Evolutionary conservation across 2,329 filamentous ascomycete genomes (phyloP), one percentile per base, ranked within the genome.

Genomic region (Neofusicoccum sp.): DNA sequence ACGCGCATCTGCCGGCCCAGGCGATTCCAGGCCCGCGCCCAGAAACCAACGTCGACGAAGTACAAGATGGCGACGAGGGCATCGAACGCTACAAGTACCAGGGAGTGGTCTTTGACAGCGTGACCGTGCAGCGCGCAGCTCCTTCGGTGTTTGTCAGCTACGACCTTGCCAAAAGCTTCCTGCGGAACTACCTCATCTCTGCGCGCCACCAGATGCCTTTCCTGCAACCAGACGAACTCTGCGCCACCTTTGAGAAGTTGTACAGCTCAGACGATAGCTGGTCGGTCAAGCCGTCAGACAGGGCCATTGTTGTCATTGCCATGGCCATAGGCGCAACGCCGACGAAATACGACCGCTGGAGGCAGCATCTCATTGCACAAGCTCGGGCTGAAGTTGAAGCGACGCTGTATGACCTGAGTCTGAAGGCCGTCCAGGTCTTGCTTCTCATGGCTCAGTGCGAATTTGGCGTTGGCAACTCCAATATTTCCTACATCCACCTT

Each of bases 361-460:
- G 38, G 38, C n/a, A 45, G 11, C 16, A 20, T n/a, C 58, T 60
- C 12, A 12, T 54, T 26, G 3, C 9, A 3, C 58, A 60, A 14
- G 58, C 47, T 8, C 36, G 48, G n/a, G 30, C 36, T 3, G 58
- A 60, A 41, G 16, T 38, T 9, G 48, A 60, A 11, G 30, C 24
- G n/a, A 12, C 36, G 36, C 47, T 24, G 14, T 48, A 60, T 26
- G 31, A 43, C 20, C 47, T 60, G 4, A 60, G 45, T 20, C 16
- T 54, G 26, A 45, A 36, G 16, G 58, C 58, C 12, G 38, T 60
- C 4, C 58, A 60, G 33, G 7, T 45, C 3, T 7, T 40, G 16
- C 7, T 45, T 8, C 48, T 60, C 16, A 33, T 54, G 34, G 57
- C 57, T 11, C 57, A 59, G n/a, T 59, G 34, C n/a, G 57, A 59